Evolutionary conservation across 1,284 basidiomycete genomes (phyloP).

Genomic region (Ceratobasidium sp.): DNA sequence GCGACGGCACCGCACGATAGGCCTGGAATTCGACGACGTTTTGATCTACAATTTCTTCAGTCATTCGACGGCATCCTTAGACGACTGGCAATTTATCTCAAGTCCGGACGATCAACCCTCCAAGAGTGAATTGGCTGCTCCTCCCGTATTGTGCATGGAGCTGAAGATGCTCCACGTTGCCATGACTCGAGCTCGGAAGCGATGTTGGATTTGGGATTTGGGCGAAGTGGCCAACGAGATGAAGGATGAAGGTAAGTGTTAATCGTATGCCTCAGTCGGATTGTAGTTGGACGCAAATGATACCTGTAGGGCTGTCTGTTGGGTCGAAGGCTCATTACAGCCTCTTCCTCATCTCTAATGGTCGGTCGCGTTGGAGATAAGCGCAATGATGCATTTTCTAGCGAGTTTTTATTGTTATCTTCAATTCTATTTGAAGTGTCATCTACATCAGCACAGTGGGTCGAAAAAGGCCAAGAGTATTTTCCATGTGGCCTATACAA

Average conservation of each 20-base stretch:
- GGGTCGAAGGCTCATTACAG: not conserved
- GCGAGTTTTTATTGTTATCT: too few species aligned
- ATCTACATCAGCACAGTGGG: constrained; percentile 4
- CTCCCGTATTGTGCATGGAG: constrained; percentile 30
- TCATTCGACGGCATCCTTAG: constrained; percentile 16
- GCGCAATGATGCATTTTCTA: not conserved
- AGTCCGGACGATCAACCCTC: not conserved
- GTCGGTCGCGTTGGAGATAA: not conserved
- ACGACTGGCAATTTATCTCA: constrained; percentile 30
- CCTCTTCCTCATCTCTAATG: not conserved
- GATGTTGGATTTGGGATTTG: constrained; percentile 47
- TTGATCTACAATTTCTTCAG: constrained; percentile 47
- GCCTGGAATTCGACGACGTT: constrained; percentile 20
- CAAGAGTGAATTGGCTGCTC: too few species aligned
- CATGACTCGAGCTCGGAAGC: constrained; percentile 45
- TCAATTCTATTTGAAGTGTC: not conserved
- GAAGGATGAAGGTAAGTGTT: constrained; percentile 2
- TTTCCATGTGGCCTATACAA: constrained; percentile 25
- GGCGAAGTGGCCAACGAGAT: not conserved
- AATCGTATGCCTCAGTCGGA: too few species aligned
- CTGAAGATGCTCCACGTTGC: constrained; percentile 46
- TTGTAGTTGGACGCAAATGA: too few species aligned
- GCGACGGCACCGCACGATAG: too few species aligned
- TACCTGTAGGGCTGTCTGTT: not conserved
- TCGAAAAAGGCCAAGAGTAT: constrained; percentile 26